Evolutionary conservation across 108 stramenopile species (phyloP).

Genomic region (Nitzschia sp.): DNA sequence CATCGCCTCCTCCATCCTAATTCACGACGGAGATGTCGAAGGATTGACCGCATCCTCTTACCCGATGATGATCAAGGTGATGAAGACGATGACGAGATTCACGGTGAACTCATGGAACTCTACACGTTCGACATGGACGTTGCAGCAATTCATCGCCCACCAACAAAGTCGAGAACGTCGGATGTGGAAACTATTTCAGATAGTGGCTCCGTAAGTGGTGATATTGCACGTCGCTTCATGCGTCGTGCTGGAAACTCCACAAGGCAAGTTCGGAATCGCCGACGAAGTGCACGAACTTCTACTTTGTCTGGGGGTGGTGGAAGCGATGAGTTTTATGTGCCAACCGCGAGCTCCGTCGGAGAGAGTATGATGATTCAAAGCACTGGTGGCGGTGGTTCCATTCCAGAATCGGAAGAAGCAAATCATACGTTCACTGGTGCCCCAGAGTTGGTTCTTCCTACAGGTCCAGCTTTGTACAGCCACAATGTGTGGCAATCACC

Average conservation of each 20-base stretch:
- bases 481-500: constrained; percentile 52
- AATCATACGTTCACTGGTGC: background rate
- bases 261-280: constrained; percentile 17
- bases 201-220: constrained; percentile 7
- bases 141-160: constrained; percentile 44
- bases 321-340: constrained; percentile 7
- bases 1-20: constrained; percentile 56
- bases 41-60: constrained; percentile 62
- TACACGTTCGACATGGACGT: constrained; percentile 79
- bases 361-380: no score
- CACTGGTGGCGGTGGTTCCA: constrained; percentile 10
- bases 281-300: background rate
- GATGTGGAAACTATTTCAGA: constrained; percentile 16
- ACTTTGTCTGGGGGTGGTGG: background rate
- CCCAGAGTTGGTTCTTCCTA: constrained; percentile 54
- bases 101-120: constrained; percentile 56
- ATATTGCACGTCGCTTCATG: constrained; percentile 4
- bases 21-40: constrained; percentile 60
- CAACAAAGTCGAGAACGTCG: background rate
- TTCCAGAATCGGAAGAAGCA: constrained; percentile 4
- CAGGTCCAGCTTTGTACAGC: constrained; percentile 48
- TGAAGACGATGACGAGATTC: constrained; percentile 30
- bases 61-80: constrained; percentile 46
- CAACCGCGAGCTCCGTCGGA: background rate
- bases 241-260: constrained; percentile 6